These are phyloP conservation scores for Aspergillus amoenus DNA, from an alignment of 2,329 filamentous ascomycete species.

Conservation along the genomic window DNA sequence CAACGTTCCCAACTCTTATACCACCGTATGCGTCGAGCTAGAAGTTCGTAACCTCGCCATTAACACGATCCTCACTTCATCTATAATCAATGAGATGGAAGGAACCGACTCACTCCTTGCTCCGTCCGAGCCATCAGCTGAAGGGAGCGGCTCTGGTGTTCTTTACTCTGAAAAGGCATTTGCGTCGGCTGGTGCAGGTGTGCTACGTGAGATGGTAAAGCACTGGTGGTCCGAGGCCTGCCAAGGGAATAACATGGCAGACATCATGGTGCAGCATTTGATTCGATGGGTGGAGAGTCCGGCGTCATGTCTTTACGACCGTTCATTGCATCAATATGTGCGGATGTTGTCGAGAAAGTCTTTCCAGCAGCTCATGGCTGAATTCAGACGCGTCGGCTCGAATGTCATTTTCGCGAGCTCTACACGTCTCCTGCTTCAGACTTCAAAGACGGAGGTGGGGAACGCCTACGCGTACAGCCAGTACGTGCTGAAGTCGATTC, in stretches of 20 bases:
- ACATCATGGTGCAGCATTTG: constrained; percentile 94
- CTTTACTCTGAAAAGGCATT: constrained; percentile 88
- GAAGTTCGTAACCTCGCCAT: constrained; percentile 93
- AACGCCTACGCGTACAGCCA: constrained; percentile 96
- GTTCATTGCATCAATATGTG: constrained; percentile 92
- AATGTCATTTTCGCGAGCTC: constrained; percentile 94
- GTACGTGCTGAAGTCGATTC: constrained; percentile 97
- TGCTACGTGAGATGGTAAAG: constrained; percentile 97
- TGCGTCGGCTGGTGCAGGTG: constrained; percentile 83
- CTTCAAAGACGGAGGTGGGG: constrained; percentile 92
- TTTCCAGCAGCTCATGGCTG: constrained; percentile 92
- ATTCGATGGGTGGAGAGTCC: constrained; percentile 96
- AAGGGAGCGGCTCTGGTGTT: constrained; percentile 62
- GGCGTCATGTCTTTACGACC: constrained; percentile 91
- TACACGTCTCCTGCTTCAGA: constrained; percentile 87
- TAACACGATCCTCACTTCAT: constrained; percentile 95
- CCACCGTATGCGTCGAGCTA: constrained; percentile 93
- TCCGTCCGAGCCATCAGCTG: constrained; percentile 63
- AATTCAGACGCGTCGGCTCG: constrained; percentile 92
- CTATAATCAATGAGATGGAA: constrained; percentile 93
- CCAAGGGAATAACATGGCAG: constrained; percentile 87
- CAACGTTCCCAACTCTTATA: constrained; percentile 91
- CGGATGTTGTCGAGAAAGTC: constrained; percentile 99
- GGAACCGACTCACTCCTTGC: constrained; percentile 87
- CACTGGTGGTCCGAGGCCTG: constrained; percentile 97